These are phyloP conservation scores for Aechmea fasciata DNA, from an alignment of 176 grass and related monocot genomes.

Conservation along the genomic window DNA sequence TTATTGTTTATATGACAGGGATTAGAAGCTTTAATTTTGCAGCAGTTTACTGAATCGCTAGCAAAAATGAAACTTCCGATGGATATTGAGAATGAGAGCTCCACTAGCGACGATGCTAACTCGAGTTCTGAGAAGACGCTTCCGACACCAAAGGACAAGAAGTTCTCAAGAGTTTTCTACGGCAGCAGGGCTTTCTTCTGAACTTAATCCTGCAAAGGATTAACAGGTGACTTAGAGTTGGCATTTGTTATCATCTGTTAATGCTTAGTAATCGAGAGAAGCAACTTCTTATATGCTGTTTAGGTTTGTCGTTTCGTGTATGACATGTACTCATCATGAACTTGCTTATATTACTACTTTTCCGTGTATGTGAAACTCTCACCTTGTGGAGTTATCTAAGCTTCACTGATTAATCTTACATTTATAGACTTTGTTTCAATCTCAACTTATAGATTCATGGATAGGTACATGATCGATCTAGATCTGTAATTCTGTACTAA, in stretches of 20 bases:
- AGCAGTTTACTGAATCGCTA: slow-evolving; percentile 86
- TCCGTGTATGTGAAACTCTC: not conserved
- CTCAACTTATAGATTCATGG: no score
- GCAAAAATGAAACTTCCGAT: slow-evolving; percentile 96
- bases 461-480: no score
- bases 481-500: no score
- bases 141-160: not conserved
- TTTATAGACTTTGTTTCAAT: no score
- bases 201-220: not conserved
- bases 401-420: no score
- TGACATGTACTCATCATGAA: not conserved
- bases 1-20: no score
- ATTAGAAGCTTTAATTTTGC: no score
- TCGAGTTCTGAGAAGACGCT: not conserved
- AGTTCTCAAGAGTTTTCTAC: slow-evolving; percentile 3
- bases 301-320: not conserved
- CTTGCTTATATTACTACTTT: not conserved
- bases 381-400: not conserved
- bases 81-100: slow-evolving; percentile 32
- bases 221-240: not conserved
- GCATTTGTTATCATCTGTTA: not conserved
- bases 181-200: slow-evolving; percentile 12
- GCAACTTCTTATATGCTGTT: slow-evolving; percentile 5
- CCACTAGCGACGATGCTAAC: slow-evolving; percentile 15
- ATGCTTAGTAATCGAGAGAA: not conserved